A percentile compares a stretch with the other conserved stretches of the same genome.
These are phyloP conservation scores for Haplosporangium sp. DNA, from an alignment of 371 early-diverging fungal genomes.

Conservation along the genomic window DNA sequence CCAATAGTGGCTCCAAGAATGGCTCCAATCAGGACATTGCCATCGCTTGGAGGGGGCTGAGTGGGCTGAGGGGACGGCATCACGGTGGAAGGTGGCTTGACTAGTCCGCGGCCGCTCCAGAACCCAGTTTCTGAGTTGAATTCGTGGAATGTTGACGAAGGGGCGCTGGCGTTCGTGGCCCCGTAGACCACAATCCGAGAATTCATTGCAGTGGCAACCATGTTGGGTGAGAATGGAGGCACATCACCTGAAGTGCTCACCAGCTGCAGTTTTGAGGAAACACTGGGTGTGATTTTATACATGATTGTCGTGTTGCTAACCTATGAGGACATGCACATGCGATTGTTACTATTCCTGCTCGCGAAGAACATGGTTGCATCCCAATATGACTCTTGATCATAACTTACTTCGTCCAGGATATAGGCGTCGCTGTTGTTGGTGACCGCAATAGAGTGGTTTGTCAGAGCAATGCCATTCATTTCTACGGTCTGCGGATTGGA, in stretches of 20 bases:
- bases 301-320: conserved; percentile 3
- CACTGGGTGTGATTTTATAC: conserved; percentile 31
- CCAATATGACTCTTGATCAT: too few relatives aligned
- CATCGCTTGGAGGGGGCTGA: background rate
- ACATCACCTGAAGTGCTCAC: conserved; percentile 14
- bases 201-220: conserved; percentile 16
- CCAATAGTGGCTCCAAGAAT: conserved; percentile 31
- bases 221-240: conserved; percentile 18
- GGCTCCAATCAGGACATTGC: background rate
- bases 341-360: too few relatives aligned
- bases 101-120: conserved; percentile 35
- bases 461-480: conserved; percentile 29
- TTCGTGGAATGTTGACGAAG: conserved; percentile 16
- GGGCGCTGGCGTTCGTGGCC: background rate
- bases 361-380: too few relatives aligned
- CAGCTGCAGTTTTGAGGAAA: conserved; percentile 11
- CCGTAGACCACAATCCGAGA: conserved; percentile 30
- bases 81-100: conserved; percentile 3
- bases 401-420: conserved; percentile 32
- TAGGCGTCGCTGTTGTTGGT: conserved; percentile 30
- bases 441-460: conserved; percentile 21
- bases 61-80: background rate
- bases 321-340: too few relatives aligned
- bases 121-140: conserved; percentile 16
- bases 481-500: conserved; percentile 23